Percentiles rank a stretch among this genome's conserved stretches.
phyloP scores from a whole-genome alignment of 202 grass and related monocot species.

The Zoysia matrella region DNA sequence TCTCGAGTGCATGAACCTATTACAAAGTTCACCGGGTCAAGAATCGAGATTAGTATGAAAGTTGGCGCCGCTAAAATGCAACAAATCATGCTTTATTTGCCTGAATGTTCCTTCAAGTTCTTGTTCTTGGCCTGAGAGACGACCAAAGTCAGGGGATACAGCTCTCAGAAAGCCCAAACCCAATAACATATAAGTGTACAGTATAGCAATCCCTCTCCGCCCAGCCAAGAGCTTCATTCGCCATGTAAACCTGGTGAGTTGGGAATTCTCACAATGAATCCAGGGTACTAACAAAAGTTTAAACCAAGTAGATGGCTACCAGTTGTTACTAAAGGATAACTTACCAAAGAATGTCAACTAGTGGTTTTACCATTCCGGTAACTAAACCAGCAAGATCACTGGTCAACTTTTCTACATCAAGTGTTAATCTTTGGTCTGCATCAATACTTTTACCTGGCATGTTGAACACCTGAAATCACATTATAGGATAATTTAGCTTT shows the following conservation, averaged over 20 bases:
- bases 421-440: constrained; percentile 94
- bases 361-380: constrained; percentile 97
- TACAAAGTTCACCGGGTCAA: constrained; percentile 47
- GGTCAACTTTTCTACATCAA: constrained; percentile 95
- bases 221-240: constrained; percentile 98
- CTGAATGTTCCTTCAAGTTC: constrained; percentile 98
- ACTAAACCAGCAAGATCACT: constrained; percentile 93
- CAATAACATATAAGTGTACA: constrained; percentile 96
- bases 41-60: constrained; percentile 27
- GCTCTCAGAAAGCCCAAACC: constrained; percentile 96
- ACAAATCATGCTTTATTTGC: constrained; percentile 46
- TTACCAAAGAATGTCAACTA: constrained; percentile 98
- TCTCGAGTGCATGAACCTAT: constrained; percentile 96
- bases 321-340: constrained; percentile 35
- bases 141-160: constrained; percentile 89
- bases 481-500: constrained; percentile 30
- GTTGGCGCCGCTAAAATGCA: neutral
- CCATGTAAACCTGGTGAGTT: constrained; percentile 96
- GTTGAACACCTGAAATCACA: constrained; percentile 81
- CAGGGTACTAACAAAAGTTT: constrained; percentile 12
- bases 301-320: constrained; percentile 27
- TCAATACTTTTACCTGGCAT: constrained; percentile 86
- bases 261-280: constrained; percentile 27
- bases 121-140: constrained; percentile 87
- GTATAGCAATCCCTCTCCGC: constrained; percentile 92